Conservation (phyloP, 306 rosid species). For the Cicer yamashitae region DNA sequence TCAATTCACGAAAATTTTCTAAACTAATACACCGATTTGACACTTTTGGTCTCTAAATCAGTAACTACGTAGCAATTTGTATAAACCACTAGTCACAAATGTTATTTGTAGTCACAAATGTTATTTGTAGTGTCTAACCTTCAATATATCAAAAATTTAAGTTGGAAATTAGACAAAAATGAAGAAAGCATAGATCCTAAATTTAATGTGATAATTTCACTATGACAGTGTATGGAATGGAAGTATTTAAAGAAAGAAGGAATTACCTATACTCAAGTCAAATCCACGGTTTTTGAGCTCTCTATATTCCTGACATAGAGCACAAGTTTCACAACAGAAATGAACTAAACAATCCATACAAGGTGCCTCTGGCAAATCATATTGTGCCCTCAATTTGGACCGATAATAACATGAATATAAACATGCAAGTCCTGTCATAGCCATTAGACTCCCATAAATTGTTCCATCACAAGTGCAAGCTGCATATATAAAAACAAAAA, state of each 20-base stretch:
- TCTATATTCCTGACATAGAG: constrained; percentile 77
- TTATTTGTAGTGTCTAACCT: not conserved
- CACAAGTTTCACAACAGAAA: constrained; percentile 69
- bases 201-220: not conserved
- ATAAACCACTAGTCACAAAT: too few relatives aligned
- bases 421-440: constrained; percentile 60
- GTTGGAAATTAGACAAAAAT: not conserved
- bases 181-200: not conserved
- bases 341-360: constrained; percentile 78
- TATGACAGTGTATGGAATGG: not conserved
- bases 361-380: constrained; percentile 68
- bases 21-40: too few relatives aligned
- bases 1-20: too few relatives aligned
- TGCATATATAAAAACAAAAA: constrained; percentile 22
- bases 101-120: too few relatives aligned
- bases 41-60: too few relatives aligned
- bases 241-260: constrained; percentile 3
- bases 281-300: constrained; percentile 65
- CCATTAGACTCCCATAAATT: constrained; percentile 45
- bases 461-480: constrained; percentile 57
- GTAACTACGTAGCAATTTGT: too few relatives aligned
- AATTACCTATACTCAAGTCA: constrained; percentile 70
- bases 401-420: constrained; percentile 64
- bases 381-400: constrained; percentile 67
- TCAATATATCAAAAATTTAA: too few relatives aligned